phyloP scores from a whole-genome alignment of 495 filamentous ascomycete genomes.

The Talaromyces stipitatus region DNA sequence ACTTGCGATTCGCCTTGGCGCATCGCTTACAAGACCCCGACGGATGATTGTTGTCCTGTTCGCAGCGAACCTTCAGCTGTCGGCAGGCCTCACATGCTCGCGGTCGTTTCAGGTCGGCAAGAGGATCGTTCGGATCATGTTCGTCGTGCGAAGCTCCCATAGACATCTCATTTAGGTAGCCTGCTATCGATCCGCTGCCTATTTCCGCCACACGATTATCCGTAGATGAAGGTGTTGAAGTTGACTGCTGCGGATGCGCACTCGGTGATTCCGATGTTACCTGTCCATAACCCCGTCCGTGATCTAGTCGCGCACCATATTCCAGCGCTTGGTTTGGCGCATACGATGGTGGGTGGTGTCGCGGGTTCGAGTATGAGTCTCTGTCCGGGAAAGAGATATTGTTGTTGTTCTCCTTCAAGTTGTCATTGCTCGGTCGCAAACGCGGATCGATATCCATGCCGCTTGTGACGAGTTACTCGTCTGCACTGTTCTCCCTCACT shows the following conservation, averaged over 20 bases:
- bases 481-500: neutral
- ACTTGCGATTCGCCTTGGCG: constrained; percentile 70
- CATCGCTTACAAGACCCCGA: constrained; percentile 73
- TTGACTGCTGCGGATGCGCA: neutral
- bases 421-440: constrained; percentile 14
- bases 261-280: neutral
- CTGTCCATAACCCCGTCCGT: neutral
- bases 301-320: neutral
- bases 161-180: constrained; percentile 4
- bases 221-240: constrained; percentile 1
- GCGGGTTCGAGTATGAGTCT: neutral
- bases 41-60: constrained; percentile 45
- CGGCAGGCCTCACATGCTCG: constrained; percentile 94
- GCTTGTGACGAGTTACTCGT: neutral
- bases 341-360: neutral
- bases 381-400: neutral
- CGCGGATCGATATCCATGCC: constrained; percentile 29
- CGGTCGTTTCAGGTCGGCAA: constrained; percentile 60
- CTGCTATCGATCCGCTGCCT: neutral
- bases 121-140: constrained; percentile 28
- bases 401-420: neutral
- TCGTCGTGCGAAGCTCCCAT: neutral
- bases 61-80: constrained; percentile 83
- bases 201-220: neutral
- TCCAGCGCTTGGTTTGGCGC: neutral